phyloP scores from a whole-genome alignment of 106 monocot species.

The Phalaenopsis aphrodite region DNA sequence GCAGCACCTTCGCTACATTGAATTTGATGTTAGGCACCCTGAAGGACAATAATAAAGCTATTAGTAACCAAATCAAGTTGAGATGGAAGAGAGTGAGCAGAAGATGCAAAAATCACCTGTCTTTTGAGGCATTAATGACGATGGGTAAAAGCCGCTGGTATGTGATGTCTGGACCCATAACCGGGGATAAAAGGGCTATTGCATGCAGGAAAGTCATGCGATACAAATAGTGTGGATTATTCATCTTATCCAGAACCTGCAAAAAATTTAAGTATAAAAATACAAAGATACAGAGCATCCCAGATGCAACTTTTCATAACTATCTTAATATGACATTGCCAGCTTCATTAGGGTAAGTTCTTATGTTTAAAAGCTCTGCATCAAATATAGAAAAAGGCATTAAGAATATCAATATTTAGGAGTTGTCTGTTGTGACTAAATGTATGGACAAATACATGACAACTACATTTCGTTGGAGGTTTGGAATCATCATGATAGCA shows the following conservation, averaged over 20 bases:
- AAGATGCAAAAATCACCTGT: constrained; percentile 31
- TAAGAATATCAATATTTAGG: no score
- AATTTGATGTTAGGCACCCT: constrained; percentile 96
- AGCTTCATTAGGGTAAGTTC: no score
- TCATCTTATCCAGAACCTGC: constrained; percentile 78
- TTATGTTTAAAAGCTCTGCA: no score
- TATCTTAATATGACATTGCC: no score
- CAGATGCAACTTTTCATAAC: no score
- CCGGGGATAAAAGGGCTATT: constrained; percentile 73
- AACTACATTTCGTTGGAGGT: no score
- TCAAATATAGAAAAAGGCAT: no score
- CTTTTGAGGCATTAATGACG: constrained; percentile 65
- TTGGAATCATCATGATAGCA: no score
- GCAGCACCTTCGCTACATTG: constrained; percentile 86
- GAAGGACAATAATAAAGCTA: constrained; percentile 4
- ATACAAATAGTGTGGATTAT: constrained; percentile 73
- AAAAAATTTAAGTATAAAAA: background rate
- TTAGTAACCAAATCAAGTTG: background rate
- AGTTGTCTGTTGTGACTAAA: no score
- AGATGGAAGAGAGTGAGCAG: background rate
- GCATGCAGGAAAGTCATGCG: constrained; percentile 87
- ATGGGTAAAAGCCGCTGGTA: constrained; percentile 71
- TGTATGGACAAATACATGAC: no score
- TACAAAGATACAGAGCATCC: background rate
- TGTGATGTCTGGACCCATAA: constrained; percentile 77